phyloP scores from a whole-genome alignment of 345 rosid genomes.

The Aegle marmelos region DNA sequence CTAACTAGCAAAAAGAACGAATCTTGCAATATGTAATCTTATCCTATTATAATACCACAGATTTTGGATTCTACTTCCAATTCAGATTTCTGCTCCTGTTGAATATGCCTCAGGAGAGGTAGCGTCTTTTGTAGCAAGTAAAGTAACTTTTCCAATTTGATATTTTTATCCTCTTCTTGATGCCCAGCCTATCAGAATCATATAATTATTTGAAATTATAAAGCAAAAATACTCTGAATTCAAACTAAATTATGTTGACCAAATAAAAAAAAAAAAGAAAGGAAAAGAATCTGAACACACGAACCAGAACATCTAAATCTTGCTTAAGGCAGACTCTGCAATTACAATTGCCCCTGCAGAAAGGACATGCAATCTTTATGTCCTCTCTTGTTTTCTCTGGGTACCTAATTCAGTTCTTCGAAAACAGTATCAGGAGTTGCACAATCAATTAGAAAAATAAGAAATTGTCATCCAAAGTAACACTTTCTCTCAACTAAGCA shows the following conservation, averaged over 20 bases:
- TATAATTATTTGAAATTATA: conserved; percentile 14
- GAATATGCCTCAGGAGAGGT: conserved; percentile 46
- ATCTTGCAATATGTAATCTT: neutral
- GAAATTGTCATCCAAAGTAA: neutral
- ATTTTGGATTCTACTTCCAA: conserved; percentile 33
- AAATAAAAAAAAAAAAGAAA: conserved; percentile 1
- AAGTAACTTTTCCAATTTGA: conserved; percentile 37
- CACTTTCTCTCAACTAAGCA: neutral
- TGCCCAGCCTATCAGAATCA: conserved; percentile 29
- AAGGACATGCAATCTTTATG: conserved; percentile 45
- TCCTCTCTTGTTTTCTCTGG: conserved; percentile 42
- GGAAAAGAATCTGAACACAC: conserved; percentile 5
- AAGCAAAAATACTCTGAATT: neutral
- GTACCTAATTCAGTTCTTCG: conserved; percentile 38
- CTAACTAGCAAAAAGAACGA: conserved; percentile 1
- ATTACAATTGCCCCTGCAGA: conserved; percentile 51
- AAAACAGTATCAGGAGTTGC: conserved; percentile 15
- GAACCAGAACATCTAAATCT: conserved; percentile 30
- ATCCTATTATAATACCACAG: conserved; percentile 28
- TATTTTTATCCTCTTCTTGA: conserved; percentile 24
- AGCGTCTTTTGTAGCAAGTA: conserved; percentile 39
- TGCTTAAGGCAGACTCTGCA: conserved; percentile 51
- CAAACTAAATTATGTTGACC: neutral
- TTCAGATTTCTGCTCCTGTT: conserved; percentile 45
- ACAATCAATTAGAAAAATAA: conserved; percentile 8